A percentile compares a stretch with the other conserved stretches of the same genome.
phyloP scores from a whole-genome alignment of 1,284 basidiomycete genomes.

The Tetrapyrgos nigripes region DNA sequence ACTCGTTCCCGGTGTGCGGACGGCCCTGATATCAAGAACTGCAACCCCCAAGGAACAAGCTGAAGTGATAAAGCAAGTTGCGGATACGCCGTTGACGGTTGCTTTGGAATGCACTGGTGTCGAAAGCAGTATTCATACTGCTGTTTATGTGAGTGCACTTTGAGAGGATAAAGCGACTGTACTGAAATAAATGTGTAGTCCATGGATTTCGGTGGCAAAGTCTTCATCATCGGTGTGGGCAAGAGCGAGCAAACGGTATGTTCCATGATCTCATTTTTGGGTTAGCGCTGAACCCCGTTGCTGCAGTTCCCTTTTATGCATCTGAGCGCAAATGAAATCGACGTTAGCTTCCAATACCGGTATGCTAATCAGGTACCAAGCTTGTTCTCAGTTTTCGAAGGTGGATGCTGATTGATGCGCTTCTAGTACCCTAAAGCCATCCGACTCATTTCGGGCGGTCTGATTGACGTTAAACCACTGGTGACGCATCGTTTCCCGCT shows the following conservation, averaged over 20 bases:
- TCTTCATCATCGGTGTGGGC: slow-evolving; percentile 71
- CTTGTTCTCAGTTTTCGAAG: neutral
- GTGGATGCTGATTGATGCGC: neutral
- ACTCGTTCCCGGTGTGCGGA: slow-evolving; percentile 75
- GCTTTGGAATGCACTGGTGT: slow-evolving; percentile 82
- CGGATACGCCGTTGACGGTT: slow-evolving; percentile 53
- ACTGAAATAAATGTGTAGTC: slow-evolving; percentile 42
- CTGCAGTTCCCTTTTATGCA: slow-evolving; percentile 72
- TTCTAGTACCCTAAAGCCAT: slow-evolving; percentile 83
- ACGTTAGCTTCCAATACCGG: slow-evolving; percentile 68
- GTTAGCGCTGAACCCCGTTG: slow-evolving; percentile 4
- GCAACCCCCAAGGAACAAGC: slow-evolving; percentile 54
- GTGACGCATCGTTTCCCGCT: slow-evolving; percentile 87
- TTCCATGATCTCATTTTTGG: neutral
- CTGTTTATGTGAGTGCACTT: slow-evolving; percentile 58
- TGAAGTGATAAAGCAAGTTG: slow-evolving; percentile 52
- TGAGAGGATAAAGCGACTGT: neutral
- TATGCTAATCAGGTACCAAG: slow-evolving; percentile 62
- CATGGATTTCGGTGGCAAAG: slow-evolving; percentile 62
- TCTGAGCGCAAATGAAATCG: slow-evolving; percentile 69
- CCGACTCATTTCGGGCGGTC: slow-evolving; percentile 73
- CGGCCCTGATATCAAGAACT: slow-evolving; percentile 55
- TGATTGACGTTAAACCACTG: slow-evolving; percentile 80
- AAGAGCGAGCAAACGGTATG: slow-evolving; percentile 60
- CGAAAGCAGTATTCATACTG: slow-evolving; percentile 74